Base-by-base conservation (phyloP, 176 grass and related monocot genomes). In the Urochloa ruziziensis region DNA sequence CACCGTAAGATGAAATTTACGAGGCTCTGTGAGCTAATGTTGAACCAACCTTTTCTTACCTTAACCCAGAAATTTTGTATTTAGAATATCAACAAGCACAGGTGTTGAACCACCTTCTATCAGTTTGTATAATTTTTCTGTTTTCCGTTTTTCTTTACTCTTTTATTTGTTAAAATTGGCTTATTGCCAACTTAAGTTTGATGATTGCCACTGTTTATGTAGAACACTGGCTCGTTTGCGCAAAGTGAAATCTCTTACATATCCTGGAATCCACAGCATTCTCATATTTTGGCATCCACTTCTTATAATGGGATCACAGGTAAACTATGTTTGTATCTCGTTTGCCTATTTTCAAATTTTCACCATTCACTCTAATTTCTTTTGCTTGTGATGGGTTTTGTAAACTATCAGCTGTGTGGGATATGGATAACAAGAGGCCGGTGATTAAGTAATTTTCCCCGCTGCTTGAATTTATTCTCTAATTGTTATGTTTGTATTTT, bases 291-390 rank as follows among this genome's bases (percentile, higher is more conserved):
- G 64, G 93, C 96, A 24, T 85, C 93, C 4, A 92, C 91, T 76
- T 98, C 96, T 72, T 93, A 87, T 78, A 98, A 98, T 85, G 96
- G 93, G 43, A 90, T 95, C 36, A 95, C 96, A 82, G 88, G 96
- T 98, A 83, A 65, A 53, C 0, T 11, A 78, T 74, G 6, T 42
- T 42, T 48, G 46, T 48, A 48, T 48, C 46, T 48, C 17, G 13
- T 48, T 44, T 12, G 4, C 42, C 42, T 44, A 10, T 44, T 44
- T 44, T 7, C 2, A 10, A 44, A 12, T 44, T 44, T 48, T 48
- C 16, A 51, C 18, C 15, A 48, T 18, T 18, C 18, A 17, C 48
- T 51, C 48, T 51, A 70, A n/a, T 76, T 62, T 54, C 1, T 5
- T 81, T 72, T 12, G n/a, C n/a, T 65, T 5, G 4, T 4, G 18